These are phyloP conservation scores for Meredithiella fracta DNA, from an alignment of 2,329 filamentous ascomycete genomes.

Conservation along the genomic window DNA sequence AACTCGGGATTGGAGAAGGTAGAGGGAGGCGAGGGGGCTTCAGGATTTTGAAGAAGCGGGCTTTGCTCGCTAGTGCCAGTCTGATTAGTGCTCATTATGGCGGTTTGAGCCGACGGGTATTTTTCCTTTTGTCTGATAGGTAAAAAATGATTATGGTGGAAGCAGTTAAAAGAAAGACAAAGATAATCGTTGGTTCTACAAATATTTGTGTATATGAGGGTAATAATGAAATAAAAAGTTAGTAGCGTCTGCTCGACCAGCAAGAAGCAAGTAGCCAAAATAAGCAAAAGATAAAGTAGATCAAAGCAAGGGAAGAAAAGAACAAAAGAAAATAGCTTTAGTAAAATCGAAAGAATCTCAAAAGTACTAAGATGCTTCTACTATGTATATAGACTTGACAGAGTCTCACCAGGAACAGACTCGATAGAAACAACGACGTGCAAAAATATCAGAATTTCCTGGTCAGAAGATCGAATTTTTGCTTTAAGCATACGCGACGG, in stretches of 20 bases:
- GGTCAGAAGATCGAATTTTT: too few relatives aligned
- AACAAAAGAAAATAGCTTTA: background rate
- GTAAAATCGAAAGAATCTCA: too few relatives aligned
- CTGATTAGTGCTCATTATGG: constrained; percentile 9
- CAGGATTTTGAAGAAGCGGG: constrained; percentile 10
- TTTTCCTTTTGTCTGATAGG: background rate
- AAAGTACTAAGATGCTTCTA: too few relatives aligned
- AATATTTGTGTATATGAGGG: background rate
- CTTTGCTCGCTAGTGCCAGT: constrained; percentile 9
- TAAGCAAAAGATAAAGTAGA: background rate
- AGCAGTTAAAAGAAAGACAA: background rate
- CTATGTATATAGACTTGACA: too few relatives aligned
- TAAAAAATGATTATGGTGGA: background rate
- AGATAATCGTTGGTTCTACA: background rate
- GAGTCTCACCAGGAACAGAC: too few relatives aligned
- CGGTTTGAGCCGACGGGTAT: background rate
- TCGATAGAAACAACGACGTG: too few relatives aligned
- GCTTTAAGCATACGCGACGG: too few relatives aligned
- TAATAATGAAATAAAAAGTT: background rate
- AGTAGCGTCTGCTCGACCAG: background rate
- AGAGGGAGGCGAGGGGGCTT: constrained; percentile 2
- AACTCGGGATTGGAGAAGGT: constrained; percentile 15
- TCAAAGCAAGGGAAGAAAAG: background rate
- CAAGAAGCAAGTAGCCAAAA: background rate
- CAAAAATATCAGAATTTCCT: background rate